These are phyloP conservation scores for Lactarius sp. DNA, from an alignment of 768 basidiomycete species.

Conservation along the genomic window DNA sequence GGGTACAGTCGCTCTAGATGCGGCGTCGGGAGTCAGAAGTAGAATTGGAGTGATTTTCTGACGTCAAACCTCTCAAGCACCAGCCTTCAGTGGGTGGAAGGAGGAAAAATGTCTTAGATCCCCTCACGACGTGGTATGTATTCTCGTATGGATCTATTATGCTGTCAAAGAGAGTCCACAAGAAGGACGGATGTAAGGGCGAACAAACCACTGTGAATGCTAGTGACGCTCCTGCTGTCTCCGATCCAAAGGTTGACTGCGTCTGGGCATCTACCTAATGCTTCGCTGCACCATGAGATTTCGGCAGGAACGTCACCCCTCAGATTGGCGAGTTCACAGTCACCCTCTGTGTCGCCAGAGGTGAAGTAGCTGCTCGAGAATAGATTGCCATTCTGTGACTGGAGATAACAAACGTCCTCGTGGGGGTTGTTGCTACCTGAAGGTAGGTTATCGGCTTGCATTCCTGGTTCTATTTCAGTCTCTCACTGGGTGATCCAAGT, in stretches of 20 bases:
- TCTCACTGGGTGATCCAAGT: constrained; percentile 28
- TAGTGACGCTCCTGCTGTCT: constrained; percentile 67
- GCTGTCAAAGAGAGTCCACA: neutral
- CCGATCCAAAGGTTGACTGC: constrained; percentile 96
- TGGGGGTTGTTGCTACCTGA: constrained; percentile 22
- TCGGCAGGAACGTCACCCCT: constrained; percentile 63
- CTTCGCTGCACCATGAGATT: constrained; percentile 70
- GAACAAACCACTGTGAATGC: constrained; percentile 73
- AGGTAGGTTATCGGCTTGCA: constrained; percentile 5
- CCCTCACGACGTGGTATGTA: constrained; percentile 82
- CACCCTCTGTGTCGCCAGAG: constrained; percentile 29
- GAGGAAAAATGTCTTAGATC: constrained; percentile 80
- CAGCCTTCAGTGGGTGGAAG: constrained; percentile 87
- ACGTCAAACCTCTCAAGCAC: constrained; percentile 63
- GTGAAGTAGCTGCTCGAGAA: constrained; percentile 47
- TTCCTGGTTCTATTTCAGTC: neutral
- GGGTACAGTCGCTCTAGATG: constrained; percentile 53
- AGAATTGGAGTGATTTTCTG: neutral
- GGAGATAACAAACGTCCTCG: constrained; percentile 61
- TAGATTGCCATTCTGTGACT: constrained; percentile 90
- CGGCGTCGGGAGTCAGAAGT: neutral
- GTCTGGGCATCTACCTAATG: constrained; percentile 71
- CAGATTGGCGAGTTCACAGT: constrained; percentile 59
- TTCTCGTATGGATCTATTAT: constrained; percentile 84
- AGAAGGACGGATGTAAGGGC: neutral